A percentile compares a stretch with the other conserved stretches of the same genome.
Evolutionary conservation across 2,329 filamentous ascomycete species (phyloP).

Genomic region (Diaporthe velutina): DNA sequence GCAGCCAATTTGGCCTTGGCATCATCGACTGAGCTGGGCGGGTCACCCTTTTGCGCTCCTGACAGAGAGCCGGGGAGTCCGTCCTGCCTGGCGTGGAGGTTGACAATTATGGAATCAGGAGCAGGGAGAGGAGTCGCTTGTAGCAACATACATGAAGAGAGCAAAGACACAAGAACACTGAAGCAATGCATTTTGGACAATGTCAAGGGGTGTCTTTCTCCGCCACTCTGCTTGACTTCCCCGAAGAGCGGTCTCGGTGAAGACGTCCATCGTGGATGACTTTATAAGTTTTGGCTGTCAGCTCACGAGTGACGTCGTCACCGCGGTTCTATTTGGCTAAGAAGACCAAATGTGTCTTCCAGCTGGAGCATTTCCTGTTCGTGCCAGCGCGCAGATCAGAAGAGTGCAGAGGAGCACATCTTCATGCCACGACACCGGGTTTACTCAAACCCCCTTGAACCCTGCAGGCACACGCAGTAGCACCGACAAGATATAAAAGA

Average conservation of each 20-base stretch:
- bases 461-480: background rate
- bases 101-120: background rate
- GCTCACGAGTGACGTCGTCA: background rate
- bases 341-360: background rate
- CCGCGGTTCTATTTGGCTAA: background rate
- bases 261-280: background rate
- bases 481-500: background rate
- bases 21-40: constrained; percentile 10
- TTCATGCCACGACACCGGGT: background rate
- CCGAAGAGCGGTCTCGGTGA: too few species aligned
- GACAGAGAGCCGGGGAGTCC: background rate
- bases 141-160: background rate
- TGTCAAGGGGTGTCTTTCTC: background rate
- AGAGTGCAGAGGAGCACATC: too few species aligned
- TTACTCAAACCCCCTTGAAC: background rate
- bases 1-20: background rate
- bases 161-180: background rate
- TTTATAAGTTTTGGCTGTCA: background rate
- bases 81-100: background rate
- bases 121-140: background rate
- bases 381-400: background rate
- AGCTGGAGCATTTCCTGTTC: background rate
- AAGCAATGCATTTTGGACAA: background rate
- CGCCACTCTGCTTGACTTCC: background rate
- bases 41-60: background rate